phyloP scores from a whole-genome alignment of 805 yeast species.

The Jamesozyma spencerorum region DNA sequence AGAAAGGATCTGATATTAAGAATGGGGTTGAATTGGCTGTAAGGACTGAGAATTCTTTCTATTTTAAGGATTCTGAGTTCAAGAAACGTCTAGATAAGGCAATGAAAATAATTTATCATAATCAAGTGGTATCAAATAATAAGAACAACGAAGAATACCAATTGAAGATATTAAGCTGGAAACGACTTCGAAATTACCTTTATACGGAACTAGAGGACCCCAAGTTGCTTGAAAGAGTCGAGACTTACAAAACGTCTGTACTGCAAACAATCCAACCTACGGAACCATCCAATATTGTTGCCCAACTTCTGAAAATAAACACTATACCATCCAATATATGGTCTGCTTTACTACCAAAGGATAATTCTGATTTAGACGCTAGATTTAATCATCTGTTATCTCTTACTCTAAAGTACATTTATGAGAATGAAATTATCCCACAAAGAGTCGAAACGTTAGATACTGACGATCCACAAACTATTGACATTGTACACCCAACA shows the following conservation, averaged over 20 bases:
- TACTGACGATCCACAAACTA: conserved; percentile 11
- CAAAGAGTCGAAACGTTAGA: background rate
- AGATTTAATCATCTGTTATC: conserved; percentile 12
- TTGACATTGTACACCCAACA: conserved; percentile 50
- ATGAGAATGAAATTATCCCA: conserved; percentile 21
- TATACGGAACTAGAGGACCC: conserved; percentile 11
- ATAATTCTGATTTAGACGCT: conserved; percentile 1
- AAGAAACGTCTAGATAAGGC: conserved; percentile 9
- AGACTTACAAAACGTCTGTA: conserved; percentile 6
- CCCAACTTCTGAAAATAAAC: conserved; percentile 9
- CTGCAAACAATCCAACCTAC: conserved; percentile 13
- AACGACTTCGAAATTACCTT: conserved; percentile 8
- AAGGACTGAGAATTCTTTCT: conserved; percentile 2
- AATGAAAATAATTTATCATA: conserved; percentile 11
- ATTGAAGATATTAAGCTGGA: conserved; percentile 6
- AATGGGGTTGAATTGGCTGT: too few relatives aligned
- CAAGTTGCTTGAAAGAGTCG: conserved; percentile 1
- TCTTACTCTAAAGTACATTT: conserved; percentile 14
- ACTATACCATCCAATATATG: background rate
- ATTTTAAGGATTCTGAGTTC: conserved; percentile 8
- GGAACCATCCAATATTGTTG: conserved; percentile 9
- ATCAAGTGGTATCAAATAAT: conserved; percentile 8
- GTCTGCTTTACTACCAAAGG: background rate
- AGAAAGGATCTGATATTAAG: conserved; percentile 1
- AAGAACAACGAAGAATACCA: conserved; percentile 2